Percentiles rank a stretch among this genome's conserved stretches.
Evolutionary conservation across 768 basidiomycete species (phyloP).

Genomic region (Xerocomellus chrysenteron): DNA sequence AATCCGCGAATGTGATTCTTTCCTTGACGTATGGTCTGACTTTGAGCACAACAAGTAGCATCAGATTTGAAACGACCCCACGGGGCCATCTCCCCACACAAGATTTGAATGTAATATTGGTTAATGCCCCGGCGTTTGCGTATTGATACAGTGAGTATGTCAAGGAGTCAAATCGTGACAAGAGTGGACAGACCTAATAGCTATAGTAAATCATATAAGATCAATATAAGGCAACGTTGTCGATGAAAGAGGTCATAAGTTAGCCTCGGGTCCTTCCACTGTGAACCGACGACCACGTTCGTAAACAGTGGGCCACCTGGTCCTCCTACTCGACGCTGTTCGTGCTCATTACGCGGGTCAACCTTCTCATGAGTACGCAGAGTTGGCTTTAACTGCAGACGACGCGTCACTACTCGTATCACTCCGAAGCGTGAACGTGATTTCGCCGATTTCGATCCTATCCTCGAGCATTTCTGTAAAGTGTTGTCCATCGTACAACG

Average conservation of each 20-base stretch:
- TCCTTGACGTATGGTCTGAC: not conserved
- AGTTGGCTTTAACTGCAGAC: not conserved
- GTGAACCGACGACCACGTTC: not conserved
- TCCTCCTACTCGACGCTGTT: not conserved
- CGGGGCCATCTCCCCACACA: not conserved
- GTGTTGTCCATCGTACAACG: conserved; percentile 17
- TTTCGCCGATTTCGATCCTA: conserved; percentile 20
- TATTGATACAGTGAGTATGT: conserved; percentile 4
- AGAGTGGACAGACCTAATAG: not conserved
- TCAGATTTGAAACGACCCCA: not conserved
- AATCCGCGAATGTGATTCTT: not conserved
- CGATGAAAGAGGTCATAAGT: not conserved
- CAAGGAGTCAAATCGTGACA: not conserved
- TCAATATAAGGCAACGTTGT: not conserved
- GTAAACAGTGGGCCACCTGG: not conserved
- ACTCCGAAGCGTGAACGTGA: conserved; percentile 18
- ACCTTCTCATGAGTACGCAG: not conserved
- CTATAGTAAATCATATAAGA: not conserved
- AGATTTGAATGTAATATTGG: not conserved
- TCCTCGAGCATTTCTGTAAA: conserved; percentile 15
- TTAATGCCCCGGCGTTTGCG: not conserved
- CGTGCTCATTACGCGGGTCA: not conserved
- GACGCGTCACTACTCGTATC: not conserved
- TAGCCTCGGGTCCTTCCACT: not conserved
- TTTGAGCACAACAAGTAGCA: not conserved